Conservation (phyloP, 108 stramenopile genomes). For the Skeletonema menzelii region DNA sequence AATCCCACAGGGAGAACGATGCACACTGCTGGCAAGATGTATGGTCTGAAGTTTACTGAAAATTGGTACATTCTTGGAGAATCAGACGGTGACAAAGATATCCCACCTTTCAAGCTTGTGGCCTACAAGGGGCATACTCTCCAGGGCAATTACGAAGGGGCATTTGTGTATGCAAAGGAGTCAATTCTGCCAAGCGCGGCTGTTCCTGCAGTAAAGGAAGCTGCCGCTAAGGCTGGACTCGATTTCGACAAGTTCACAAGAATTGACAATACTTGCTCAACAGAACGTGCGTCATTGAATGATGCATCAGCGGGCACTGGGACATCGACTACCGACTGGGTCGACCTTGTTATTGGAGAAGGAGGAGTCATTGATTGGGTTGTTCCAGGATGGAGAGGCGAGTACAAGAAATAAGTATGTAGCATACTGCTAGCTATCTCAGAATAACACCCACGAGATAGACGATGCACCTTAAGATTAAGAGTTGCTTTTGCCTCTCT, state of each 20-base stretch:
- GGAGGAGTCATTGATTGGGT: slow-evolving; percentile 90
- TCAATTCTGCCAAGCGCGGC: slow-evolving; percentile 68
- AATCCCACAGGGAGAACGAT: slow-evolving; percentile 66
- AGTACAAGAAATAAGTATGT: slow-evolving; percentile 66
- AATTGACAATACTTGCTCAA: slow-evolving; percentile 66
- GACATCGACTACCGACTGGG: slow-evolving; percentile 84
- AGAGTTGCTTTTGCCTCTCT: background rate
- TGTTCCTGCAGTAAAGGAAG: slow-evolving; percentile 77
- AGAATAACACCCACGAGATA: background rate
- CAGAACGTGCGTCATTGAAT: slow-evolving; percentile 53
- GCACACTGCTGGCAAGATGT: slow-evolving; percentile 93
- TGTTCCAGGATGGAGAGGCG: slow-evolving; percentile 86
- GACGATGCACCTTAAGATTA: background rate
- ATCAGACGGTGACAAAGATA: slow-evolving; percentile 63
- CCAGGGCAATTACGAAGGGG: slow-evolving; percentile 95
- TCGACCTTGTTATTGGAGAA: slow-evolving; percentile 79
- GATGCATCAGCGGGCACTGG: slow-evolving; percentile 77
- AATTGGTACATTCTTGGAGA: slow-evolving; percentile 94
- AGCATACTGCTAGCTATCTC: background rate
- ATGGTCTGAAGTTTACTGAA: slow-evolving; percentile 89
- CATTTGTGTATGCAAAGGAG: slow-evolving; percentile 91
- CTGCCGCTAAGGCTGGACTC: slow-evolving; percentile 76
- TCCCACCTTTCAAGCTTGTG: slow-evolving; percentile 87
- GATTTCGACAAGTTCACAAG: slow-evolving; percentile 71
- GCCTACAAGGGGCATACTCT: slow-evolving; percentile 95